These are phyloP conservation scores for Spergularia azorica DNA, from an alignment of 179 eudicot species.

Conservation along the genomic window DNA sequence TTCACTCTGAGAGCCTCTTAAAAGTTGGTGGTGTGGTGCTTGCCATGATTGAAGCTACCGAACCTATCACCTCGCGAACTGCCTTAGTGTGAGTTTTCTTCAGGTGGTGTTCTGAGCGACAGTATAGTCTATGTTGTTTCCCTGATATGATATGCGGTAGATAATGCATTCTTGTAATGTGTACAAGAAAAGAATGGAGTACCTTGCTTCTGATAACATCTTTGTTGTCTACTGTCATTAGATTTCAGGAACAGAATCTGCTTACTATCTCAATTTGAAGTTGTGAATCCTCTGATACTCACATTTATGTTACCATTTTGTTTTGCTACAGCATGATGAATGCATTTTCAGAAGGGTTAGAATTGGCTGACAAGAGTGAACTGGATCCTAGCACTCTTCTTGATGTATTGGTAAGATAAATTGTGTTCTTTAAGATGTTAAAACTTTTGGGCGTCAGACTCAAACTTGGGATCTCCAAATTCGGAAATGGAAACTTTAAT, in stretches of 20 bases:
- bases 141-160: too few species aligned
- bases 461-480: neutral
- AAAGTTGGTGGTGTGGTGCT: too few species aligned
- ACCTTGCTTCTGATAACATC: too few species aligned
- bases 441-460: neutral
- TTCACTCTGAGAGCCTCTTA: too few species aligned
- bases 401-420: conserved; percentile 72
- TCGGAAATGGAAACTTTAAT: too few species aligned
- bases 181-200: neutral
- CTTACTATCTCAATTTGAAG: neutral
- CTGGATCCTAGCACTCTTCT: conserved; percentile 73
- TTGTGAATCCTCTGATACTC: too few species aligned
- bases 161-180: neutral
- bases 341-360: conserved; percentile 93
- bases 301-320: neutral
- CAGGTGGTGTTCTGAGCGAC: too few species aligned
- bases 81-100: too few species aligned
- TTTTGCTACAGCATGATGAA: conserved; percentile 77
- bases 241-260: neutral
- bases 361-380: conserved; percentile 86
- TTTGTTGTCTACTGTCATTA: too few species aligned
- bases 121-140: too few species aligned
- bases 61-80: too few species aligned
- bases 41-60: too few species aligned
- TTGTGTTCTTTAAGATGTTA: neutral